Base-by-base conservation (phyloP, 192 early-diverging fungal genomes). In the Mortierella antarctica region DNA sequence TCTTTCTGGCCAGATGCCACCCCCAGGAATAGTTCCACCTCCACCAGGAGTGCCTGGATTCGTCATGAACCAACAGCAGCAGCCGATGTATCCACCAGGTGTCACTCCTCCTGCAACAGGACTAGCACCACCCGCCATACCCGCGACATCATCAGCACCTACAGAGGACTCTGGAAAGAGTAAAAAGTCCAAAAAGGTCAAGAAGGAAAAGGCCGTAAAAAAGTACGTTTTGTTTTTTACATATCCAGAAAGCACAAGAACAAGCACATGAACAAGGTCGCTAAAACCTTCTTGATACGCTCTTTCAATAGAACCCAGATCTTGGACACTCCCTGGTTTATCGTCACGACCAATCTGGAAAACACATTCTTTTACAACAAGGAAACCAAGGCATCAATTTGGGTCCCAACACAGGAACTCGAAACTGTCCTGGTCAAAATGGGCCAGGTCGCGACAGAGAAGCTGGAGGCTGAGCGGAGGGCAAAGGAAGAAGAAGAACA, bases 351-450 rank as follows among this genome's bases (percentile, higher is more conserved):
- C 13, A 89, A 83, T 42, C 61, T 83, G 11, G 89, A 92, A 13
- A 87, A 93, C 52, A 93, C 94, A 48, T 96, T 93, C 75, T 96
- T 88, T 70, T 92, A 91, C 71, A 90, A 95, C 83, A 76, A 88
- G 60, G 83, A 90, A 40, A 93, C 92, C 5, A 90, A 90, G 51
- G 68, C 83, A 20, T 90, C 91, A 8, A 83, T 89, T 12, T 96
- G 94, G 94, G 55, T 88, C 83, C 83, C 91, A 82, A 55, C 88
- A 78, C 67, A 87, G 83, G 62, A 69, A 87, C 39, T 85, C 65
- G 87, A 92, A 49, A 51, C 87, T 23, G 65, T 90, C 14, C 83
- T 87, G 14, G 68, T 71, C 50, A 83, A 91, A 53, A 84, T 92
- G 82, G 85, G 84, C 10, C 85, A 88, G 44, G 81, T 67, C 1